phyloP scores from a whole-genome alignment of 1,284 basidiomycete species.

The Stygiomarasmius scandens region DNA sequence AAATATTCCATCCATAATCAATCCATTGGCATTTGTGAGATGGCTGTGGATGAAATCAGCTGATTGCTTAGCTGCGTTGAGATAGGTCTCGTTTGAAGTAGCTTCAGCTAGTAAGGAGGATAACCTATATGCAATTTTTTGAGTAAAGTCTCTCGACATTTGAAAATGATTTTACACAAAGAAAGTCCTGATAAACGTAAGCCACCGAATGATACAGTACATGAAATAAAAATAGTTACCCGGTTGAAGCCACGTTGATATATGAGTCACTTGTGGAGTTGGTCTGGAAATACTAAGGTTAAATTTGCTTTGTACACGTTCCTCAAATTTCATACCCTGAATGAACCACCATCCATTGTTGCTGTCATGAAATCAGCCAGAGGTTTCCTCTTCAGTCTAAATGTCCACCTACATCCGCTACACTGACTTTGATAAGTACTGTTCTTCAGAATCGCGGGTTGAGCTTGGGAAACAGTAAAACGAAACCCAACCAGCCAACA shows the following conservation, averaged over 20 bases:
- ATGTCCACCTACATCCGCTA: neutral
- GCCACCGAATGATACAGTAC: neutral
- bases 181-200: neutral
- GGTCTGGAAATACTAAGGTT: neutral
- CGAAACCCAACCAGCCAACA: neutral
- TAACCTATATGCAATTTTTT: conserved; percentile 1
- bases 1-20: conserved; percentile 12
- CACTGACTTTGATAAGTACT: neutral
- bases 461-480: conserved; percentile 1
- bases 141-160: neutral
- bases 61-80: conserved; percentile 11
- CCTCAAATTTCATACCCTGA: neutral
- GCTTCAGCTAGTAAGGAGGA: conserved; percentile 15
- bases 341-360: conserved; percentile 1
- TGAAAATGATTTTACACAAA: neutral
- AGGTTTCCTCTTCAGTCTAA: neutral
- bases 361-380: neutral
- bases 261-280: neutral
- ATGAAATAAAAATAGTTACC: conserved; percentile 1
- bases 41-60: conserved; percentile 12
- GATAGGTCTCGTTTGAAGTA: conserved; percentile 12
- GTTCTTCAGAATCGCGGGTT: neutral
- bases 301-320: neutral
- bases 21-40: neutral
- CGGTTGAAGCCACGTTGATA: conserved; percentile 1